Base-by-base conservation (phyloP, 768 basidiomycete genomes). In the Podaxis sp. region DNA sequence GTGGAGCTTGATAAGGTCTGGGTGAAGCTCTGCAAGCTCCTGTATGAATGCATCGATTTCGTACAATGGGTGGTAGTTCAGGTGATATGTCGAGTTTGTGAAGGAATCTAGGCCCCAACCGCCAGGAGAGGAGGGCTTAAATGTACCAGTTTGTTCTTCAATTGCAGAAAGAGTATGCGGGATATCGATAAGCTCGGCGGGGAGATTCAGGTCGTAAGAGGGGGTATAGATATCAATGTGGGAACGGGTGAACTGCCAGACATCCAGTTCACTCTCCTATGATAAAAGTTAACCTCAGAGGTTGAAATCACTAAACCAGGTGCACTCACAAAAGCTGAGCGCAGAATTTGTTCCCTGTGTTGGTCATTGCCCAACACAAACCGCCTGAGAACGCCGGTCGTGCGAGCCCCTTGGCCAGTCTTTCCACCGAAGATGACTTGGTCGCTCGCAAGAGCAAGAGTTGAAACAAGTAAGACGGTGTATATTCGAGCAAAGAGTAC, bases 11-110 rank as follows among this genome's bases (percentile, higher is more conserved):
- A 84, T 80, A 7, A 74, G 70, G n/a, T 83, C 75, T 0, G 88
- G 85, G 64, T 81, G 76, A 13, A 78, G 65, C 3, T 64, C 71
- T 1, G 76, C 78, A 28, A 91, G 66, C n/a, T 81, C 75, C 40
- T 73, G 58, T 13, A 89, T 71, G 71, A 90, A 88, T 0, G 65
- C 62, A 26, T 85, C 73, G 5, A 89, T 79, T 61, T 86, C 85
- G 22, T 74, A 72, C 38, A 87, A 73, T 0, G 84, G 78, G 66
- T 89, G 90, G 70, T 88, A 91, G 0, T 61, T 64, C 13, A 68
- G 66, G 64, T 80, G 82, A 63, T 77, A 81, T 1, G 76, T 75
- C 8, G 78, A 71, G 49, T 82, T 80, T 40, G 66, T 59, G 40
- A 76, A 68, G 3, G 75, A 74, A 10, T 62, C 50, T 6, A 80